Percentiles rank a stretch among this genome's conserved stretches.
Conservation (phyloP, 805 yeast genomes). For the Wickerhamomyces subpelliculosus region DNA sequence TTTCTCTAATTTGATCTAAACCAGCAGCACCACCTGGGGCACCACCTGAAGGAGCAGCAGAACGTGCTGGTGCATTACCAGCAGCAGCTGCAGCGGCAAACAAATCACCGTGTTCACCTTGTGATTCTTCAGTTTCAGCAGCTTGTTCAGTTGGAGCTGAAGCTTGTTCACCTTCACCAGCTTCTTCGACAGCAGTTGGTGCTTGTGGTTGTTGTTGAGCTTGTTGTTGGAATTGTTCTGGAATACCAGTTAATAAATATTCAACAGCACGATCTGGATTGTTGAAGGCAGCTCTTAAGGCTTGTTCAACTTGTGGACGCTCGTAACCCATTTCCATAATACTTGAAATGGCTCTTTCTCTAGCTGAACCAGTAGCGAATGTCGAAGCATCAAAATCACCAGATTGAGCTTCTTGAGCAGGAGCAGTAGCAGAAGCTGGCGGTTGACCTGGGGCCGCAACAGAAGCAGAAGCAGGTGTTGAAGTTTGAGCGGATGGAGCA, state of each 20-base stretch:
- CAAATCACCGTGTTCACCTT: slow-evolving; percentile 27
- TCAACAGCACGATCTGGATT: slow-evolving; percentile 98
- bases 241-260: slow-evolving; percentile 84
- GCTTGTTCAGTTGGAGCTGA: slow-evolving; percentile 17
- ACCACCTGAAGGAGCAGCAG: slow-evolving; percentile 14
- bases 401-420: slow-evolving; percentile 13
- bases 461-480: slow-evolving; percentile 16
- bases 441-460: too few relatives aligned
- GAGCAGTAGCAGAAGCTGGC: too few relatives aligned
- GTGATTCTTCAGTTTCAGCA: slow-evolving; percentile 22
- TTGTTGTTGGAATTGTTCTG: slow-evolving; percentile 45
- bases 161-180: slow-evolving; percentile 21
- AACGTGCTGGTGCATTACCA: slow-evolving; percentile 14
- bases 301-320: slow-evolving; percentile 79
- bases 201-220: slow-evolving; percentile 12
- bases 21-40: slow-evolving; percentile 31
- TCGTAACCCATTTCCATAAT: slow-evolving; percentile 97
- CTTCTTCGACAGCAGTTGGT: slow-evolving; percentile 9
- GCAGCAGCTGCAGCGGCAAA: slow-evolving; percentile 23
- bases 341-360: slow-evolving; percentile 71
- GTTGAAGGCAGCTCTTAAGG: slow-evolving; percentile 91
- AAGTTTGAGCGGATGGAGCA: slow-evolving; percentile 18
- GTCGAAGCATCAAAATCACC: slow-evolving; percentile 35
- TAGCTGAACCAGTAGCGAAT: slow-evolving; percentile 69
- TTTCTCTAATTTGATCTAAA: slow-evolving; percentile 59